phyloP scores from a whole-genome alignment of 192 early-diverging fungal genomes.

The Coemansia sp. region DNA sequence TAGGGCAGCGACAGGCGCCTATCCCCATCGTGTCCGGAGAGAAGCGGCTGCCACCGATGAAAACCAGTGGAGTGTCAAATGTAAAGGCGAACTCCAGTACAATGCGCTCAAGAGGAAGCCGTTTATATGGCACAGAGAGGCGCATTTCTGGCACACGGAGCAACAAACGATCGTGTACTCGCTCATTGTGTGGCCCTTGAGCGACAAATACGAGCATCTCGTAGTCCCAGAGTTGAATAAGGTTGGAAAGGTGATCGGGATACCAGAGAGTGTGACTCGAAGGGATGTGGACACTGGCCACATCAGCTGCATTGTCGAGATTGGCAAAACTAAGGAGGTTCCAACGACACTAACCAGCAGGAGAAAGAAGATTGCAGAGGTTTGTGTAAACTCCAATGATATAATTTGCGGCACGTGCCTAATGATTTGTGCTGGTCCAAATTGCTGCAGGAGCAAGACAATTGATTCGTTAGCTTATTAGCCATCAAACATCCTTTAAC shows the following conservation, averaged over 20 bases:
- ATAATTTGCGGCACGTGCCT: background rate
- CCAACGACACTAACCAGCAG: background rate
- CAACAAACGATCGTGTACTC: background rate
- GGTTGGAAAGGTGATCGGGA: background rate
- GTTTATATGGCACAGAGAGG: background rate
- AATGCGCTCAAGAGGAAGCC: background rate
- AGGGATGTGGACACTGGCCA: background rate
- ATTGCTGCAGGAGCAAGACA: background rate
- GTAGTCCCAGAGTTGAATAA: background rate
- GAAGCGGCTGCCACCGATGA: background rate
- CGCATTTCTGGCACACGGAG: constrained; percentile 2
- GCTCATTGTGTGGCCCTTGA: background rate
- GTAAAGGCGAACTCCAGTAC: background rate
- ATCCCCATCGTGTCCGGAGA: background rate
- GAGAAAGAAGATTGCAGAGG: background rate
- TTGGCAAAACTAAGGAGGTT: background rate
- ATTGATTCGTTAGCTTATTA: too few relatives aligned
- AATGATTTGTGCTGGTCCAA: background rate
- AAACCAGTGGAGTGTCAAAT: constrained; percentile 1
- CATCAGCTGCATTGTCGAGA: background rate
- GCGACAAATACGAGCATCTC: background rate
- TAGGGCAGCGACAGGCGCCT: background rate
- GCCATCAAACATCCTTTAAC: too few relatives aligned
- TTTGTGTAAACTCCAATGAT: background rate
- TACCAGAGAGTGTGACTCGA: background rate